Conservation (phyloP, 1,139 yeast species). For the Debaryomycetaceae sp. region DNA sequence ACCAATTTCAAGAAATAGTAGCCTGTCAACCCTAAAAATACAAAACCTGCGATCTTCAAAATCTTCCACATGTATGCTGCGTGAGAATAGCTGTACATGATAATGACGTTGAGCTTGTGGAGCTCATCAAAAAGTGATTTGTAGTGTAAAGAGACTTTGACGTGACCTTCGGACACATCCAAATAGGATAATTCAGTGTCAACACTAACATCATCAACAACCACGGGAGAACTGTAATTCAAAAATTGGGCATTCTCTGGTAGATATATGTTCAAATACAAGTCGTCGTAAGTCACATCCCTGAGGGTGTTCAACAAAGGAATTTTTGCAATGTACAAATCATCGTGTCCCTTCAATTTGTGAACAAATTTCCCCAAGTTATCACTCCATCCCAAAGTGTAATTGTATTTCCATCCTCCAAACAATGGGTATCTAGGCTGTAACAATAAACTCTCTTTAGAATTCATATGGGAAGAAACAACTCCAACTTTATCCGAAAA, state of each 20-base stretch:
- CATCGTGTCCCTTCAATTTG: conserved; percentile 32
- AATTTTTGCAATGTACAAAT: conserved; percentile 58
- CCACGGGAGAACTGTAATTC: conserved; percentile 57
- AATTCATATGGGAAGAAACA: conserved; percentile 73
- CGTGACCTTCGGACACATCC: conserved; percentile 77
- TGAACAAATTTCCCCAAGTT: conserved; percentile 52
- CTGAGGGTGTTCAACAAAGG: conserved; percentile 74
- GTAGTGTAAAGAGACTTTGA: conserved; percentile 64
- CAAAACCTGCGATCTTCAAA: conserved; percentile 57
- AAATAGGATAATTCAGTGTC: conserved; percentile 60
- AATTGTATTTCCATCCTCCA: conserved; percentile 96
- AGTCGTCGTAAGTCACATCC: conserved; percentile 65
- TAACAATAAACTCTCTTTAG: conserved; percentile 50
- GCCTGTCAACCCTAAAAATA: conserved; percentile 60
- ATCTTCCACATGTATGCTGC: conserved; percentile 62
- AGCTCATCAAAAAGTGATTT: conserved; percentile 70
- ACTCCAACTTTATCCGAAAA: conserved; percentile 89
- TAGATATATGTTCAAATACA: conserved; percentile 60
- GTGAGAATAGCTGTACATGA: conserved; percentile 61
- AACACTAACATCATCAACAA: conserved; percentile 31
- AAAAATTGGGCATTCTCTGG: conserved; percentile 84
- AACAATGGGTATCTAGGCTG: conserved; percentile 89
- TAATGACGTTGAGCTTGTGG: conserved; percentile 51
- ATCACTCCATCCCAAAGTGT: conserved; percentile 89
- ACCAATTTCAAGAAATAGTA: conserved; percentile 47